Base-by-base conservation (phyloP, 345 rosid genomes). In the Gossypium ekmanianum region DNA sequence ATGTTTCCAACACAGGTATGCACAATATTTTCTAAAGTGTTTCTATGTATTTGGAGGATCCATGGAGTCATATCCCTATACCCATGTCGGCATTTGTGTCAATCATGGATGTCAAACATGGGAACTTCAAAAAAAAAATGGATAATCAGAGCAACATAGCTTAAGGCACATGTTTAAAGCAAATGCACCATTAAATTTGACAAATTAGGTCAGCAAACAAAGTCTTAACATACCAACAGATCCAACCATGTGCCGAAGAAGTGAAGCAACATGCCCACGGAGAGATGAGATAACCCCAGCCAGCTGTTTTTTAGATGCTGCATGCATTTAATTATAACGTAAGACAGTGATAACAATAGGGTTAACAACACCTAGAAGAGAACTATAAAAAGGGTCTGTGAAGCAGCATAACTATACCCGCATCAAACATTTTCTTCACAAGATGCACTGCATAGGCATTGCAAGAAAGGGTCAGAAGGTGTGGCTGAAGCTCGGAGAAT, bases 211-310 rank as follows among this genome's bases (percentile, higher is more conserved):
- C 20, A 47, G 55, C 7, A 29, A 24, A 64, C 14, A 11, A 22
- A 75, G 52, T 7, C 50, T 26, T 47, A 18, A 82, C 92, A 61
- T 88, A 95, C 99, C 97, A 78, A 87, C 86, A 65, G 98, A 93
- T 78, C 97, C 99, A 82, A 90, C 93, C 91, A 86, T 85, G 79
- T 96, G 94, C 39, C 98, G 89, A 70, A 96, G 97, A 76, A 90
- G 92, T 61, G 85, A 14, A 27, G 97, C 95, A 70, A 87, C 94
- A 77, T 85, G 88, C 72, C 98, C 99, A 52, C 82, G 91, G 62
- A 93, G 92, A 57, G 83, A 81, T 77, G 94, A 89, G 72, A 96
- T 85, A 86, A 91, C 81, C 71, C 78, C 88, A 18, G 88, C 75
- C 51, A 89, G 84, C 87, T 92, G 98, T 79, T 82, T 84, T 76